Conservation (phyloP, 108 stramenopile genomes). For the Pseudonitzschia multistriata region DNA sequence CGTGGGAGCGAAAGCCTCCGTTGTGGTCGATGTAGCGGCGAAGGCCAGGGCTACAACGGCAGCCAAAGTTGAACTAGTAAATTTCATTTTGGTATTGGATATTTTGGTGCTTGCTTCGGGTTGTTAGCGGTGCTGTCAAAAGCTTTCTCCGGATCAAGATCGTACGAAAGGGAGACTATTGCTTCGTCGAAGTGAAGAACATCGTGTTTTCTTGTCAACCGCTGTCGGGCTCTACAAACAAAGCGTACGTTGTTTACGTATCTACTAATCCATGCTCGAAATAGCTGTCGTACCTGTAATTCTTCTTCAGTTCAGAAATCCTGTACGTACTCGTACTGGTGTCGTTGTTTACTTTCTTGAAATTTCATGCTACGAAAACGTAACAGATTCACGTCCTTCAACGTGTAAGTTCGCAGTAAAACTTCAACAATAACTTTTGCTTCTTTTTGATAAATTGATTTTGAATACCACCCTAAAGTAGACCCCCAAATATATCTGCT, state of each 20-base stretch:
- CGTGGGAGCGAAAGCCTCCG: slow-evolving; percentile 8
- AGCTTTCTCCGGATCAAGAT: not conserved
- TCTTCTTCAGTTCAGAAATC: no score
- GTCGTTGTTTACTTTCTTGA: no score
- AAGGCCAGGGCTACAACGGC: slow-evolving; percentile 15
- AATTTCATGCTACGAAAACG: not conserved
- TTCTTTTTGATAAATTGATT: no score
- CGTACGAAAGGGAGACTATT: not conserved
- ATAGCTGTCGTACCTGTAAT: no score
- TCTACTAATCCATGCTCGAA: no score
- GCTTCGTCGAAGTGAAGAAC: no score
- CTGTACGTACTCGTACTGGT: no score
- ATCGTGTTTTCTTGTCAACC: no score
- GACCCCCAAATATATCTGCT: no score
- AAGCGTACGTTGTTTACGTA: no score
- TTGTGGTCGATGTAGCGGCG: not conserved
- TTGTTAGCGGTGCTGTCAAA: not conserved
- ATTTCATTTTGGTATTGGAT: slow-evolving; percentile 10
- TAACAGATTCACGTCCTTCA: not conserved
- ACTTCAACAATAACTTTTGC: not conserved
- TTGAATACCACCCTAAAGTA: no score
- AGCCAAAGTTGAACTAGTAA: slow-evolving; percentile 6
- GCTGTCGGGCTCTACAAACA: no score
- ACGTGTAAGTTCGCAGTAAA: not conserved
- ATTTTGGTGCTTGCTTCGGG: not conserved